Conservation (phyloP, 2,329 filamentous ascomycete species). For the Aspergillus carbonarius region DNA sequence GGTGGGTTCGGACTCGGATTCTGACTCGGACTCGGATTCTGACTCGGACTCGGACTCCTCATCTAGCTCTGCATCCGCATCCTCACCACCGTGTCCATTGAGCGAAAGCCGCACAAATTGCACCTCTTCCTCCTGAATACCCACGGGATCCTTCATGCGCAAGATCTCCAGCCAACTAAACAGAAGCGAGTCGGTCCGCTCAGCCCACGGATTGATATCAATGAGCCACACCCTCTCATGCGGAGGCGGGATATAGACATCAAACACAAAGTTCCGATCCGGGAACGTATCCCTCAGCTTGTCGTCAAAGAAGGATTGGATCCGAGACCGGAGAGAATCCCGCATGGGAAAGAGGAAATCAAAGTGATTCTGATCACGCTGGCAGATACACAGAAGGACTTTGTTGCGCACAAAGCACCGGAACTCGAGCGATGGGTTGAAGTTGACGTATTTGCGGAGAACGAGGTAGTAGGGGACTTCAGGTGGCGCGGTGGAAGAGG, state of each 20-base stretch:
- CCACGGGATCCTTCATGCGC: slow-evolving; percentile 56
- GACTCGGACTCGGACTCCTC: slow-evolving; percentile 29
- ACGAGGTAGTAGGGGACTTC: slow-evolving; percentile 75
- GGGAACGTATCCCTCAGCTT: slow-evolving; percentile 75
- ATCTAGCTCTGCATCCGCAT: slow-evolving; percentile 13
- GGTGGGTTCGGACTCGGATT: slow-evolving; percentile 33
- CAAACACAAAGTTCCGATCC: slow-evolving; percentile 81
- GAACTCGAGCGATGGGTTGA: slow-evolving; percentile 91
- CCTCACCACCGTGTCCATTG: slow-evolving; percentile 21
- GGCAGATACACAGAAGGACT: slow-evolving; percentile 76
- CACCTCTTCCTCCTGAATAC: slow-evolving; percentile 37
- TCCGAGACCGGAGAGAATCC: slow-evolving; percentile 64
- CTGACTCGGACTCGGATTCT: too few species aligned
- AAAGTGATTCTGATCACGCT: slow-evolving; percentile 88
- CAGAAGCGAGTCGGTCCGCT: slow-evolving; percentile 80
- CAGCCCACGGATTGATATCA: slow-evolving; percentile 94
- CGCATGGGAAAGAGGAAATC: slow-evolving; percentile 73
- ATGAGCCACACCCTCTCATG: slow-evolving; percentile 79
- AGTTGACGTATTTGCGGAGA: slow-evolving; percentile 80
- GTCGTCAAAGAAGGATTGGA: slow-evolving; percentile 74
- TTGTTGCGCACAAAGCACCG: slow-evolving; percentile 88
- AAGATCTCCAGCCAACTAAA: slow-evolving; percentile 90
- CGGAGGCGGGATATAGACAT: slow-evolving; percentile 81
- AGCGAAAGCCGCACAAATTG: slow-evolving; percentile 39
- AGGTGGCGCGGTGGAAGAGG: slow-evolving; percentile 22